Percentiles rank a stretch among this genome's conserved stretches.
These are phyloP conservation scores for Ceratobasidium theobromae DNA, from an alignment of 1,284 basidiomycete species.

Conservation along the genomic window DNA sequence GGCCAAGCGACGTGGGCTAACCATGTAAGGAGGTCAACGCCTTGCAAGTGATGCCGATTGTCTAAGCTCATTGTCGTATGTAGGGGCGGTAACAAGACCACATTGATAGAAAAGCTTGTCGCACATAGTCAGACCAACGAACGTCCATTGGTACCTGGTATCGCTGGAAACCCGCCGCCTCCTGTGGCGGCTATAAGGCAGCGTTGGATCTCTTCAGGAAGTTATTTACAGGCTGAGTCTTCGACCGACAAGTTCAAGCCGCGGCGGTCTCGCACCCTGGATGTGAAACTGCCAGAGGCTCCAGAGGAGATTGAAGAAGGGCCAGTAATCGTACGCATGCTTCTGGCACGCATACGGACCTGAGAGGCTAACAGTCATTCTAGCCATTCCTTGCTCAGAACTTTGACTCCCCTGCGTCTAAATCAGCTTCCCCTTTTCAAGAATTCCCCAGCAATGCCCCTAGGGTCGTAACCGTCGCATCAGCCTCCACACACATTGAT, in stretches of 20 bases:
- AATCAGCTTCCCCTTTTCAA: slow-evolving; percentile 41
- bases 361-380: slow-evolving; percentile 27
- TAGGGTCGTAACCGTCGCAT: slow-evolving; percentile 72
- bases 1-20: slow-evolving; percentile 63
- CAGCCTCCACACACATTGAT: slow-evolving; percentile 60
- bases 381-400: slow-evolving; percentile 75
- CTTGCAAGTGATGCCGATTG: too few relatives aligned
- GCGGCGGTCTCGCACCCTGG: slow-evolving; percentile 42
- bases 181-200: slow-evolving; percentile 37
- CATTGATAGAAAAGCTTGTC: slow-evolving; percentile 56
- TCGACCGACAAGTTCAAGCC: slow-evolving; percentile 30
- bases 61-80: too few relatives aligned
- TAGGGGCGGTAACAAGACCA: slow-evolving; percentile 62
- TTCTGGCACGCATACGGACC: not conserved
- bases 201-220: slow-evolving; percentile 30
- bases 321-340: slow-evolving; percentile 59
- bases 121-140: slow-evolving; percentile 49
- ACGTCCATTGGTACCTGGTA: not conserved
- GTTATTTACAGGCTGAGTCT: not conserved
- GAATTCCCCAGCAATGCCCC: slow-evolving; percentile 47
- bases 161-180: slow-evolving; percentile 35
- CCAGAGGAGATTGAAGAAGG: slow-evolving; percentile 49
- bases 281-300: slow-evolving; percentile 59
- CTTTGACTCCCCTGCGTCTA: slow-evolving; percentile 59
- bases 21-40: slow-evolving; percentile 62